Evolutionary conservation across 345 rosid genomes (phyloP), one percentile per base, ranked within the genome.

Genomic region (Carallia pectinifolia): DNA sequence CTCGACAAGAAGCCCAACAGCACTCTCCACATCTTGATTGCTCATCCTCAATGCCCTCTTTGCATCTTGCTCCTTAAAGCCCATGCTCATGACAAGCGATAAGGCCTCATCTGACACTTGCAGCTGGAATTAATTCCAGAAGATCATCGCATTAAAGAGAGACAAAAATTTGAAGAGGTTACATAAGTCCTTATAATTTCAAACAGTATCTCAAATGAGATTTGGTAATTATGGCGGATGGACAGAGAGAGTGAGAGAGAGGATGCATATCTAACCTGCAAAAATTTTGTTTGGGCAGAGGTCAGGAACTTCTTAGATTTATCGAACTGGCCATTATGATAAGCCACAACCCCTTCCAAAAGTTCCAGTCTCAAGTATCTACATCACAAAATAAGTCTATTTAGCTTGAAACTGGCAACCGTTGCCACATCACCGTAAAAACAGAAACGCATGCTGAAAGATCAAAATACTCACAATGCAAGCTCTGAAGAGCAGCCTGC

Each of bases 261-360:
- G 62, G 23, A 29, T 15, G 31, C 33, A 52, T 33, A 44, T 67
- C 81, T 81, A 67, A 91, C 98, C 97, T 90, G 84, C 8, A 78
- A 65, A 73, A 85, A 86, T 79, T 86, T 94, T 60, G 78, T 87
- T 61, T 87, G 90, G 34, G 98, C 97, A 47, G 97, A 88, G 69
- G 77, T 81, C 77, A 94, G 78, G 53, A 85, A 77, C 68, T 72
- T 84, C 77, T 79, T 74, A 64, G 89, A 85, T 75, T 85, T 81
- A 62, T 85, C 93, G 60, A 83, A 19, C 75, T 86, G 90, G 68
- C 95, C 93, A 71, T 73, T 87, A 79, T 94, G 96, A 85, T 86
- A 94, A 68, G 97, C 97, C 68, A 91, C 93, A 50, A 94, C 95
- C 59, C 90, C 98, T 85, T 94, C 97, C 78, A 94, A 81, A 78